Percentiles rank a stretch among this genome's conserved stretches.
Evolutionary conservation across 1,139 yeast genomes (phyloP).

Genomic region (Hyphopichia fennica): DNA sequence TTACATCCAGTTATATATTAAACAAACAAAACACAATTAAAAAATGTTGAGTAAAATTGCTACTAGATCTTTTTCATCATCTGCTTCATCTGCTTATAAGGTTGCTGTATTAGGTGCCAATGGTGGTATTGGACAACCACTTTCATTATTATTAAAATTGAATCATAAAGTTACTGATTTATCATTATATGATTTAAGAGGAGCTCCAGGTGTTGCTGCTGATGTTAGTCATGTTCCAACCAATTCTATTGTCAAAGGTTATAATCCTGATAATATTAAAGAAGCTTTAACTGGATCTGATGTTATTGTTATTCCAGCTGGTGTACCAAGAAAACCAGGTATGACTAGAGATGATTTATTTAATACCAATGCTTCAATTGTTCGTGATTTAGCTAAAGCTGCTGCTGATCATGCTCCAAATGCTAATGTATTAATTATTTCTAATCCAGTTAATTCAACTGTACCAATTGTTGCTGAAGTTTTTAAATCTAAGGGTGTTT

Average conservation of each 20-base stretch:
- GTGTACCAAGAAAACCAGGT: conserved; percentile 97
- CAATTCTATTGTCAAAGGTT: conserved; percentile 67
- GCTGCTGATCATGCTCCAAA: conserved; percentile 73
- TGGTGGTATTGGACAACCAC: conserved; percentile 94
- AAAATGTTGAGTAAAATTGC: conserved; percentile 33
- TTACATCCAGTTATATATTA: too few species aligned
- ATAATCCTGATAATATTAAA: conserved; percentile 60
- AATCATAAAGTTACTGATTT: conserved; percentile 60
- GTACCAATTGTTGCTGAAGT: conserved; percentile 92
- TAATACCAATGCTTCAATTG: conserved; percentile 90
- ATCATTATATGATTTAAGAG: conserved; percentile 84
- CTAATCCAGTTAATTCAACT: conserved; percentile 95
- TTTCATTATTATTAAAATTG: conserved; percentile 78
- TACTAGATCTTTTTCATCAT: conserved; percentile 66
- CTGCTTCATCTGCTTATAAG: conserved; percentile 64
- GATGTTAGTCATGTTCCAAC: conserved; percentile 91
- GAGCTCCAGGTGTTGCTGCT: conserved; percentile 90
- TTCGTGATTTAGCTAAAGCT: conserved; percentile 77
- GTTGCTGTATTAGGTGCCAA: conserved; percentile 79
- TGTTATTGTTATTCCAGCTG: conserved; percentile 89
- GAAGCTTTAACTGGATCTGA: conserved; percentile 71
- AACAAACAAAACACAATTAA: too few species aligned
- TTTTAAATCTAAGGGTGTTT: conserved; percentile 69
- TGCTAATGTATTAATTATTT: conserved; percentile 76
- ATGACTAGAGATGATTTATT: conserved; percentile 97